Conservation (phyloP, 2,329 filamentous ascomycete genomes). For the Diplodia intermedia region DNA sequence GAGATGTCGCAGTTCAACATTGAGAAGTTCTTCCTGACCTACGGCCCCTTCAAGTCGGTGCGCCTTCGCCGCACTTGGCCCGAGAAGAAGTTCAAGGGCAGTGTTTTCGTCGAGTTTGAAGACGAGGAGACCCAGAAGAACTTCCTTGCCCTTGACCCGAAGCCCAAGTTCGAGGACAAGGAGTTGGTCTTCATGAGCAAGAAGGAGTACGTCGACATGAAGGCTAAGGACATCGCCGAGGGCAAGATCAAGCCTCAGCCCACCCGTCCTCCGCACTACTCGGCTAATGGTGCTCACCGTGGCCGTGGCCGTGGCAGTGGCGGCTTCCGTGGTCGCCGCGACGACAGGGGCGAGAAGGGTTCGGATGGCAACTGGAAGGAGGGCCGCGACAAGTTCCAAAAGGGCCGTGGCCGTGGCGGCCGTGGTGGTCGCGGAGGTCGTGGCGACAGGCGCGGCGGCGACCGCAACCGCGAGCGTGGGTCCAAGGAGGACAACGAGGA, state of each 20-base stretch:
- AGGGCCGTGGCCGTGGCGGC: conserved; percentile 34
- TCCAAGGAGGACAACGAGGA: conserved; percentile 26
- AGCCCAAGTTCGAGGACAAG: conserved; percentile 83
- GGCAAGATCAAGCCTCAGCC: conserved; percentile 47
- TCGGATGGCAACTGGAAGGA: conserved; percentile 37
- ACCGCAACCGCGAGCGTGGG: conserved; percentile 33
- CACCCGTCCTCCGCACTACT: conserved; percentile 33
- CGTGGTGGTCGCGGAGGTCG: conserved; percentile 33
- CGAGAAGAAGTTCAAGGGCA: conserved; percentile 86
- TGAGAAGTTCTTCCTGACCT: conserved; percentile 86
- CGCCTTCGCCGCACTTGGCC: conserved; percentile 80
- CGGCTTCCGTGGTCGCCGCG: conserved; percentile 37
- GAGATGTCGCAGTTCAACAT: conserved; percentile 89
- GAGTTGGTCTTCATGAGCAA: conserved; percentile 86
- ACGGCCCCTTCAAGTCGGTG: conserved; percentile 79
- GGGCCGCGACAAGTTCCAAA: conserved; percentile 43
- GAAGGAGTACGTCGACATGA: conserved; percentile 74
- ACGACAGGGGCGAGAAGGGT: conserved; percentile 39
- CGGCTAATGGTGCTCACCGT: conserved; percentile 36
- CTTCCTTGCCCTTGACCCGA: conserved; percentile 80
- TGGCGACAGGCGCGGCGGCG: conserved; percentile 37
- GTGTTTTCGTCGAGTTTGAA: conserved; percentile 92
- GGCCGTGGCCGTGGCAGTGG: conserved; percentile 42
- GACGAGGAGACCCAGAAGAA: conserved; percentile 77
- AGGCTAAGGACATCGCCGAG: conserved; percentile 54